Percentiles rank a stretch among this genome's conserved stretches.
These are phyloP conservation scores for Coemansia sp. DNA, from an alignment of 192 early-diverging fungal species.

Conservation along the genomic window DNA sequence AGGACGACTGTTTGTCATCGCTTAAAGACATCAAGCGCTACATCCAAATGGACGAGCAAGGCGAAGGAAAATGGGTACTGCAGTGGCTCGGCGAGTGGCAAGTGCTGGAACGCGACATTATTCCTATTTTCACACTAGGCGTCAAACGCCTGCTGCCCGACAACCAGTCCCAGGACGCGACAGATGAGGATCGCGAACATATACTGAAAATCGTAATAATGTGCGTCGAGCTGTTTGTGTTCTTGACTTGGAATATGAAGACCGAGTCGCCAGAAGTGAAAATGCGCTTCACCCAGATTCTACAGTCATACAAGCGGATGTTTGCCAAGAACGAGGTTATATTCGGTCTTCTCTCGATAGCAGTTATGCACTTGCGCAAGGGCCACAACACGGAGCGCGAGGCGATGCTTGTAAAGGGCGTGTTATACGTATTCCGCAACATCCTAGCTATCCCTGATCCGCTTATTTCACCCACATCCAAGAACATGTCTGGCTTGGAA, in stretches of 20 bases:
- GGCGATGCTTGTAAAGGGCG: constrained; percentile 51
- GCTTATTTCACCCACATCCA: constrained; percentile 58
- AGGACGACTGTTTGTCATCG: constrained; percentile 80
- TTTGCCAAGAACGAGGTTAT: constrained; percentile 54
- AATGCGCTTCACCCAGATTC: constrained; percentile 53
- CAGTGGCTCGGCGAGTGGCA: constrained; percentile 73
- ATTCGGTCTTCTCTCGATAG: constrained; percentile 25
- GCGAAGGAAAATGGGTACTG: constrained; percentile 61
- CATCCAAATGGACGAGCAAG: constrained; percentile 73
- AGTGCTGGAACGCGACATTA: constrained; percentile 73
- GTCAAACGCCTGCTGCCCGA: constrained; percentile 29
- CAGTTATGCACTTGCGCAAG: constrained; percentile 35
- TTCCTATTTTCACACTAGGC: constrained; percentile 66
- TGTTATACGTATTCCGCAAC: constrained; percentile 77
- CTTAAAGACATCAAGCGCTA: constrained; percentile 85
- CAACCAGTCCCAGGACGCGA: constrained; percentile 8
- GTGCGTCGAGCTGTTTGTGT: constrained; percentile 81
- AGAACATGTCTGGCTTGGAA: constrained; percentile 57
- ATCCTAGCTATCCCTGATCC: constrained; percentile 77
- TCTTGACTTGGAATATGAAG: constrained; percentile 84
- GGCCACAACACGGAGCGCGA: constrained; percentile 24
- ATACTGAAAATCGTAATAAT: constrained; percentile 31
- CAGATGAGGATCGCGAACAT: constrained; percentile 23
- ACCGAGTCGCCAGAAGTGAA: constrained; percentile 48
- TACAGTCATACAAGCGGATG: constrained; percentile 72